Conservation (phyloP, 2,329 filamentous ascomycete species). For the Hymenoscyphus repandus region DNA sequence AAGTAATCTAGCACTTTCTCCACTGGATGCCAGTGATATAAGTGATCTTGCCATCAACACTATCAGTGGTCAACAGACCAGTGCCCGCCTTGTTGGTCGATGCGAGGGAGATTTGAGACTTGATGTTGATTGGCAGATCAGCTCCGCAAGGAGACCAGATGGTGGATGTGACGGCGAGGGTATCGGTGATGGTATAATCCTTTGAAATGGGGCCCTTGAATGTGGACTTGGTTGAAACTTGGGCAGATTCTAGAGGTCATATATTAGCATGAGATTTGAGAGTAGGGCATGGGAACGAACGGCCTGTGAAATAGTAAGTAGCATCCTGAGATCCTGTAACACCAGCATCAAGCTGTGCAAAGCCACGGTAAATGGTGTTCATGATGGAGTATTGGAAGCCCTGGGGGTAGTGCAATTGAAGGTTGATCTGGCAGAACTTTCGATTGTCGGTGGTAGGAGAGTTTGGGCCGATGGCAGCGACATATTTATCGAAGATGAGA, state of each 20-base stretch:
- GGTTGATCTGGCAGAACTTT: conserved; percentile 14
- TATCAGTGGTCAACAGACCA: conserved; percentile 8
- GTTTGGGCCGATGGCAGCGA: conserved; percentile 6
- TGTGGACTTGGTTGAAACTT: conserved; percentile 6
- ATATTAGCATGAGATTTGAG: background rate
- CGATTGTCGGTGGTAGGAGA: conserved; percentile 1
- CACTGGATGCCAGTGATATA: conserved; percentile 3
- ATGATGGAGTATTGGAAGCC: conserved; percentile 14
- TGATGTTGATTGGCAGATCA: conserved; percentile 12
- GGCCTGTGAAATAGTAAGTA: conserved; percentile 14
- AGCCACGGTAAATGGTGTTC: conserved; percentile 10
- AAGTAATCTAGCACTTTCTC: conserved; percentile 1
- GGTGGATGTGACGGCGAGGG: conserved; percentile 1
- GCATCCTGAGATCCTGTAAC: conserved; percentile 8
- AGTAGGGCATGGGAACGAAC: background rate
- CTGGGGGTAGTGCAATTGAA: conserved; percentile 12
- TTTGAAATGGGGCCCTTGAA: conserved; percentile 4
- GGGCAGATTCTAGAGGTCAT: conserved; percentile 1
- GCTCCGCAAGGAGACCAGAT: conserved; percentile 14
- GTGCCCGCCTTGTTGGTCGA: background rate
- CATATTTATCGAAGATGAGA: conserved; percentile 9
- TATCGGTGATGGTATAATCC: conserved; percentile 6
- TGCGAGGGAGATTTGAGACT: conserved; percentile 3
- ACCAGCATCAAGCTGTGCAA: conserved; percentile 3
- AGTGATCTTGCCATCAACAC: conserved; percentile 6